Evolutionary conservation across 2,329 filamentous ascomycete species (phyloP), one percentile per base, ranked within the genome.

Genomic region (Canariomyces notabilis): DNA sequence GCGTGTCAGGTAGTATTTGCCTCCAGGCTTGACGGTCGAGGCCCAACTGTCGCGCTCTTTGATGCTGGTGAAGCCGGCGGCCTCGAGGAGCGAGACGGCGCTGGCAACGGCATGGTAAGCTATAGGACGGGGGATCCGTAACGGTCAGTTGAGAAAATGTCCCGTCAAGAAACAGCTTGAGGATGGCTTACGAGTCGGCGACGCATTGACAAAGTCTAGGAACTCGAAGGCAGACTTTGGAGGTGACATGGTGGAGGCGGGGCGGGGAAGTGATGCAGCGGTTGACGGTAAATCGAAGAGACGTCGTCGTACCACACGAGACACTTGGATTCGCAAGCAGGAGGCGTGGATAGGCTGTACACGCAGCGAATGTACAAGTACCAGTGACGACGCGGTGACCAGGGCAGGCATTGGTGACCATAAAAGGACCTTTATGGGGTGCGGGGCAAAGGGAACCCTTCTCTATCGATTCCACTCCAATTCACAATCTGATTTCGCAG

Each of bases 1-100:
- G 55, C 91, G 85, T 38, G 91, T 97, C 61, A 96, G 80, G 71
- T 90, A 96, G 75, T 97, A 97, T 70, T 94, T 96, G 54, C 91
- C 90, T 53, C 91, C 90, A 18, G 89, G 88, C 47, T 82, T 79
- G 52, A 95, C 78, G 37, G 77, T 80, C 1, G 84, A 81, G 12
- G 85, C 79, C 91, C 93, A 97, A 37, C 86, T 82, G 62, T 96
- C 89, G 59, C 87, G 86, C 70, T 97, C 91, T 74, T 83, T 87
- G 69, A 98, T 87, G 59, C 85, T 80, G 59, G 80, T 77, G 75
- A 97, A 98, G 49, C 91, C 90, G 40, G 88, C 90, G 58, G 84
- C 80, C 57, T 85, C 79, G 43, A 98, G 79, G 45, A 86, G 83
- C 53, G 82, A 70, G 59, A 85, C 84, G 55, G 89, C 80, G 39